These are phyloP conservation scores for Fusarium abutilonis DNA, from an alignment of 2,329 filamentous ascomycete species.

Conservation along the genomic window DNA sequence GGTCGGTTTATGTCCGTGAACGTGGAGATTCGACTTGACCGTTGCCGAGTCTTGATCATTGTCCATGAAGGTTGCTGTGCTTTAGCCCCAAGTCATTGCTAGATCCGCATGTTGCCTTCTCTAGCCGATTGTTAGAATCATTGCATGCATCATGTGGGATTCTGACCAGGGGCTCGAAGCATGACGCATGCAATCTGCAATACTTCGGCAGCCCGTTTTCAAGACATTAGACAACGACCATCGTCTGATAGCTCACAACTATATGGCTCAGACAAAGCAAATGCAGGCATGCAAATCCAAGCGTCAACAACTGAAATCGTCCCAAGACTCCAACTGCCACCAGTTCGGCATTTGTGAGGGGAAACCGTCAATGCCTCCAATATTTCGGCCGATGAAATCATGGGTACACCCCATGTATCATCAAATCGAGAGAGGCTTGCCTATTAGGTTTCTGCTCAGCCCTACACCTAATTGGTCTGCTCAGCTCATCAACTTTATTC, in stretches of 20 bases:
- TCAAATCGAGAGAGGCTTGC: conserved; percentile 29
- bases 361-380: conserved; percentile 10
- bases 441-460: conserved; percentile 37
- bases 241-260: background rate
- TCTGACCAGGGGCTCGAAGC: too few species aligned
- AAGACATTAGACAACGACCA: background rate
- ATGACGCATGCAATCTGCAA: conserved; percentile 39
- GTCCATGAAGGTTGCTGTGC: background rate
- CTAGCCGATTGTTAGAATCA: conserved; percentile 32
- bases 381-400: conserved; percentile 9
- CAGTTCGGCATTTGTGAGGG: conserved; percentile 24
- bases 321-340: conserved; percentile 3
- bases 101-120: conserved; percentile 42
- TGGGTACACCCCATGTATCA: conserved; percentile 5
- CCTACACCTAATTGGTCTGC: conserved; percentile 32
- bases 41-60: conserved; percentile 1
- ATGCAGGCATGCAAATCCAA: background rate
- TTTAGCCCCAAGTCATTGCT: conserved; percentile 25
- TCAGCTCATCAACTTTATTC: conserved; percentile 27
- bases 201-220: conserved; percentile 25
- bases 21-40: conserved; percentile 8
- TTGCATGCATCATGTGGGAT: too few species aligned
- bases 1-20: conserved; percentile 29
- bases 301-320: background rate
- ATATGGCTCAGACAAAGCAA: background rate